These are phyloP conservation scores for Apiotrichum mycotoxinovorans DNA, from an alignment of 1,284 basidiomycete genomes.

Conservation along the genomic window DNA sequence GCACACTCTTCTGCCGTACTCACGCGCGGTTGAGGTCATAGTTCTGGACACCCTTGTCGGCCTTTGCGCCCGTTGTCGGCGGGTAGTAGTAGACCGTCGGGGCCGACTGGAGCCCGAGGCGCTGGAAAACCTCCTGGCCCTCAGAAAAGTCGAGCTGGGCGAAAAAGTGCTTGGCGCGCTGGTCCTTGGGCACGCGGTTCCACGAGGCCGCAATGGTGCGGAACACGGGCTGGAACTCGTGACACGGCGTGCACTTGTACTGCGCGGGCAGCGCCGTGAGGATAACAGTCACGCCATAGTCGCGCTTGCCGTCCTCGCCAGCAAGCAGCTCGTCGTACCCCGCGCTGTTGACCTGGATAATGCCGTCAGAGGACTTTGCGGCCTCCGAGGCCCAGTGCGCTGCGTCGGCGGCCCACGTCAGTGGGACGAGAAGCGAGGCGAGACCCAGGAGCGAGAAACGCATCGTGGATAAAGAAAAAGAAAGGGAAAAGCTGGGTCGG, in stretches of 20 bases:
- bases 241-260: conserved; percentile 60
- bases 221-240: conserved; percentile 77
- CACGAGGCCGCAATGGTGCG: conserved; percentile 74
- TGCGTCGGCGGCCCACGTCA: conserved; percentile 27
- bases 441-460: conserved; percentile 24
- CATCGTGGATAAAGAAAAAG: conserved; percentile 15
- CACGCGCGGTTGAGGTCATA: conserved; percentile 67
- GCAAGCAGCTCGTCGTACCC: conserved; percentile 66
- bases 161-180: conserved; percentile 80
- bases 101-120: conserved; percentile 66
- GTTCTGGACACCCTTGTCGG: conserved; percentile 57
- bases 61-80: conserved; percentile 57
- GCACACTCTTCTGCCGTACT: conserved; percentile 47
- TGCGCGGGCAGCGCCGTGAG: conserved; percentile 77
- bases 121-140: conserved; percentile 69
- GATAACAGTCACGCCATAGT: conserved; percentile 77
- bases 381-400: conserved; percentile 57
- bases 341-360: conserved; percentile 72
- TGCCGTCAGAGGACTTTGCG: conserved; percentile 61
- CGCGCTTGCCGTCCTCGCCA: conserved; percentile 58
- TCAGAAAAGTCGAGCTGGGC: conserved; percentile 83
- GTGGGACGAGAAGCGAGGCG: conserved; percentile 16
- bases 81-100: conserved; percentile 77
- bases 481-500: not conserved
- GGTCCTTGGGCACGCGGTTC: conserved; percentile 59